These are phyloP conservation scores for Penicillium steckii DNA, from an alignment of 495 filamentous ascomycete species.

Conservation along the genomic window DNA sequence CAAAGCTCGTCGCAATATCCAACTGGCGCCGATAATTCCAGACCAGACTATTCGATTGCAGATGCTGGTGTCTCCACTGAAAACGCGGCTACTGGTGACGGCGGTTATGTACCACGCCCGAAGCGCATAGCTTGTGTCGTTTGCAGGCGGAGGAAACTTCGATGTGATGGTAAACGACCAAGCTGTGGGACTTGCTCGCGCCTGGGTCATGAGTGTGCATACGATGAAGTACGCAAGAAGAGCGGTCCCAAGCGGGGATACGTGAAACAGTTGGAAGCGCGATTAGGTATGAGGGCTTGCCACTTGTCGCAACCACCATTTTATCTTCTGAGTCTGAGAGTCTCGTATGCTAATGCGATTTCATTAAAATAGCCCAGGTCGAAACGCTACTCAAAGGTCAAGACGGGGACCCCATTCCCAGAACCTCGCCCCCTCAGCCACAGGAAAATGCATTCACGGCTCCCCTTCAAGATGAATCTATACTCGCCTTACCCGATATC, in stretches of 20 bases:
- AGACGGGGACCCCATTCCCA: constrained; percentile 25
- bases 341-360: constrained; percentile 16
- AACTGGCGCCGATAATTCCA: constrained; percentile 24
- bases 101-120: constrained; percentile 68
- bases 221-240: constrained; percentile 95
- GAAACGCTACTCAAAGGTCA: constrained; percentile 83
- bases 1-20: constrained; percentile 54
- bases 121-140: constrained; percentile 98
- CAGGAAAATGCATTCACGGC: constrained; percentile 25
- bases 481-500: constrained; percentile 25
- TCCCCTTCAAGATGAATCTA: constrained; percentile 23
- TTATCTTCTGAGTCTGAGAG: not conserved
- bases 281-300: constrained; percentile 68
- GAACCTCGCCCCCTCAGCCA: constrained; percentile 17
- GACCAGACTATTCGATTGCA: constrained; percentile 27
- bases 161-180: constrained; percentile 69
- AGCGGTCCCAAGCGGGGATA: constrained; percentile 98
- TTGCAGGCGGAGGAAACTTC: constrained; percentile 89
- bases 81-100: constrained; percentile 48
- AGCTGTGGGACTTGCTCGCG: constrained; percentile 92
- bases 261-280: constrained; percentile 94
- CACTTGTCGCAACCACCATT: not conserved
- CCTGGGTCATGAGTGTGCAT: constrained; percentile 86
- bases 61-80: constrained; percentile 30
- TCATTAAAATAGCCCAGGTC: constrained; percentile 71